Evolutionary conservation across 345 rosid species (phyloP), one percentile per base, ranked within the genome.

Genomic region (Arabis alpina): DNA sequence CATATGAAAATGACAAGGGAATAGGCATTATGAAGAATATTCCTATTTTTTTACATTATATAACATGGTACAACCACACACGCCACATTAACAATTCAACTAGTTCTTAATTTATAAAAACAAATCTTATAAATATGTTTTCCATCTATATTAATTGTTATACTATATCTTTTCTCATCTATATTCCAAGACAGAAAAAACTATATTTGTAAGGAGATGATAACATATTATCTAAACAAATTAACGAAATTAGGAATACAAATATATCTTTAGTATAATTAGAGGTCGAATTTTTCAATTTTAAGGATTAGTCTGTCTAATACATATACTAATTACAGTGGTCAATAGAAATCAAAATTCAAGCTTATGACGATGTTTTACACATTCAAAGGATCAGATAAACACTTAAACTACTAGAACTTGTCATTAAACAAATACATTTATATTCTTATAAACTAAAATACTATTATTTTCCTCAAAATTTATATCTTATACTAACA

Each of bases 11-110:
- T 61, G 69, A 68, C 70, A 61, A 60, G 23, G 24, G 70, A 75
- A 68, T 75, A 51, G 25, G 74, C 59, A 75, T 75, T 68, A 25
- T 4, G 15, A 36, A 9, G 73, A 44, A 75, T 75, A 75, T 75
- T 44, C 74, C 10, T 5, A 25, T 14, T 61, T 68, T 5, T 68
- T 61, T 68, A 75, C 52, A 75, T 44, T 75, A 53, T 61, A 75
- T 16, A 53, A 61, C 74, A 75, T 75, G 54, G 74, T 68, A 75
- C 78, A 54, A 61, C 58, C 36, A 61, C 74, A 61, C 58, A 68
- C 78, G 78, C 65, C 42, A 75, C 32, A 75, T 75, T 75, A 45
- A 61, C 44, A 25, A 61, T 68, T 54, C 69, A 52, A 61, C 70
- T 54, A 36, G 63, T 44, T 53, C 27, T 43, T 14, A 4, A 23